Evolutionary conservation across 345 rosid species (phyloP).

Genomic region (Eutrema japonicum): DNA sequence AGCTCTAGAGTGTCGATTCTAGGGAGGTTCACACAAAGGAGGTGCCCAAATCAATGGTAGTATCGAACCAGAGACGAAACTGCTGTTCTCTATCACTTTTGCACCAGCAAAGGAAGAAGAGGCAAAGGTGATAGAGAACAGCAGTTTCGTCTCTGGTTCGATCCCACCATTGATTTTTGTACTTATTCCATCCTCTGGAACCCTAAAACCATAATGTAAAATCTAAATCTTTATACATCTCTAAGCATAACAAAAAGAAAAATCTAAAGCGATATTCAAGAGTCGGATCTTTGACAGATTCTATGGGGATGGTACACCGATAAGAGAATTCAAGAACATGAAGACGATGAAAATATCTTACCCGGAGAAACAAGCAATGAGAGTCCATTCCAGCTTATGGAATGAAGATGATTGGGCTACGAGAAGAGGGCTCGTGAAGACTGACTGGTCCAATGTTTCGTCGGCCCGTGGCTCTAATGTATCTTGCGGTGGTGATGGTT

Average conservation of each 20-base stretch:
- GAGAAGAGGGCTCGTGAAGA: constrained; percentile 72
- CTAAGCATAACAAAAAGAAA: neutral
- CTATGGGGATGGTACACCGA: constrained; percentile 46
- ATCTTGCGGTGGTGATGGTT: constrained; percentile 25
- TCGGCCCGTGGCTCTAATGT: constrained; percentile 21
- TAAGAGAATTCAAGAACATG: constrained; percentile 70
- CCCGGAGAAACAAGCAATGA: constrained; percentile 69
- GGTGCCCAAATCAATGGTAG: too few species aligned
- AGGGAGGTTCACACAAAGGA: too few species aligned
- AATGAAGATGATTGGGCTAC: constrained; percentile 84
- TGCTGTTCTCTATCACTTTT: too few species aligned
- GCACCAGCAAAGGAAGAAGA: too few species aligned
- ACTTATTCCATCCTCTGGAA: constrained; percentile 17
- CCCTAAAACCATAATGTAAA: neutral
- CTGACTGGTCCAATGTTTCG: constrained; percentile 53
- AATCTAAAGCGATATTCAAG: neutral
- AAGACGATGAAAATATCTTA: constrained; percentile 49
- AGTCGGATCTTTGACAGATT: constrained; percentile 6
- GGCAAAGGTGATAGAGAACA: constrained; percentile 59
- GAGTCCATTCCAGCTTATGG: constrained; percentile 63
- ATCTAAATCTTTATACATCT: neutral
- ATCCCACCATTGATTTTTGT: constrained; percentile 12
- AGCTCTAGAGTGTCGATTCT: too few species aligned
- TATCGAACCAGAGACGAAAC: too few species aligned
- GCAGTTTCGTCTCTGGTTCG: constrained; percentile 56